Percentiles rank a stretch among this genome's conserved stretches.
Conservation (phyloP, 768 basidiomycete species). For the Boletus sensibilis region DNA sequence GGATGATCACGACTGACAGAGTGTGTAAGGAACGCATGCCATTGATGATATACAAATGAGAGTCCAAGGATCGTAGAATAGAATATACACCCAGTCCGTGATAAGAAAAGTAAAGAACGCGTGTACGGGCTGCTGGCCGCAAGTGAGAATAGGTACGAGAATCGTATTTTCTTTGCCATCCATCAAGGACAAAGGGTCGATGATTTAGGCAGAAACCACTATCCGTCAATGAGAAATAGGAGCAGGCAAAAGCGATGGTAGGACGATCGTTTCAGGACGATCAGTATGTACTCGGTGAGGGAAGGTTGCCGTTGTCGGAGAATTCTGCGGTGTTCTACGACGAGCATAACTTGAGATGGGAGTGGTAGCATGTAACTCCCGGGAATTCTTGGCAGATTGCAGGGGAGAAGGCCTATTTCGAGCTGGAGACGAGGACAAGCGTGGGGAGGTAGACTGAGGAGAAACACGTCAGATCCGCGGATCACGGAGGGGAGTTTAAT, state of each 20-base stretch:
- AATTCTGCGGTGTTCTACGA: conserved; percentile 72
- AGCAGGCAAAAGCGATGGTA: conserved; percentile 60
- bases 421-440: conserved; percentile 41
- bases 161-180: neutral
- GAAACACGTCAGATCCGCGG: conserved; percentile 33
- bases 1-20: conserved; percentile 69
- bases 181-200: neutral
- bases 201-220: neutral
- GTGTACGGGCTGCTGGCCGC: neutral
- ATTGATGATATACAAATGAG: conserved; percentile 32
- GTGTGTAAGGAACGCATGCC: conserved; percentile 20
- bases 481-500: conserved; percentile 27
- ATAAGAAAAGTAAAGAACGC: conserved; percentile 17
- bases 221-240: conserved; percentile 23
- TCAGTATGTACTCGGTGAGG: conserved; percentile 35
- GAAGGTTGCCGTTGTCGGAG: conserved; percentile 68
- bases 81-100: conserved; percentile 22
- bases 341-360: conserved; percentile 82
- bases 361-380: conserved; percentile 61
- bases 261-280: conserved; percentile 33
- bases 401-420: conserved; percentile 44
- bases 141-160: neutral
- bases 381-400: conserved; percentile 47
- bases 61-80: conserved; percentile 24
- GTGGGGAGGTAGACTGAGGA: conserved; percentile 36